Base-by-base conservation (phyloP, 1,284 basidiomycete species). In the Marasmius oreades region DNA sequence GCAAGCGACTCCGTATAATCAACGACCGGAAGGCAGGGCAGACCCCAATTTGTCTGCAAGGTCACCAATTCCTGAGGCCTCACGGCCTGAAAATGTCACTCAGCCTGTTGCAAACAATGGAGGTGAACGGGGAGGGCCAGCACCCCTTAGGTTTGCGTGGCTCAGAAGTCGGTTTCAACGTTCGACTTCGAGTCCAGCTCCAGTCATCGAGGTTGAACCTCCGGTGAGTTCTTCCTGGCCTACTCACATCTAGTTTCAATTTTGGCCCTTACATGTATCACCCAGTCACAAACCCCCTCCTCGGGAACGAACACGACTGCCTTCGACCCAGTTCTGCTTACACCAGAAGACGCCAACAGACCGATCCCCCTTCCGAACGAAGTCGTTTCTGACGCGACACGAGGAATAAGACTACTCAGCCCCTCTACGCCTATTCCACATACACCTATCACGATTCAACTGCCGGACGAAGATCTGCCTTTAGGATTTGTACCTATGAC, bases 401-500 rank as follows among this genome's bases (percentile, higher is more conserved):
- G 58, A 23, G 58, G 58, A 45, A 34, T 59, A 20, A 18, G 43
- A 4, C 28, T 45, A 18, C 34, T 55, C 7, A 33, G 26, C 20
- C 46, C 54, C 14, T 54, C 58, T 28, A 59, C 55, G 20, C 58
- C 58, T 33, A 31, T 59, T 22, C 58, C 58, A 24, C 52, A 54
- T 16, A 23, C n/a, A 43, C 56, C 56, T 5, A 59, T 59, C 16
- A 56, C 51, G 3, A 59, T 59, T 18, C 45, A n/a, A 18, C 46
- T 59, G 23, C 58, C 58, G 12, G 58, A 59, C 20, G 54, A 53
- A 14, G 58, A 59, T 5, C 55, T 59, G 12, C 58, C 58, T 1
- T 26, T 59, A 10, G 58, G 58, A 14, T 59, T 59, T 39, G 58
- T 59, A 16, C 55, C 58, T 16, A 54, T 53, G 51, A 54, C 55